Evolutionary conservation across 257 asterid genomes (phyloP), one percentile per base, ranked within the genome.

Genomic region (Lavandula angustifolia): DNA sequence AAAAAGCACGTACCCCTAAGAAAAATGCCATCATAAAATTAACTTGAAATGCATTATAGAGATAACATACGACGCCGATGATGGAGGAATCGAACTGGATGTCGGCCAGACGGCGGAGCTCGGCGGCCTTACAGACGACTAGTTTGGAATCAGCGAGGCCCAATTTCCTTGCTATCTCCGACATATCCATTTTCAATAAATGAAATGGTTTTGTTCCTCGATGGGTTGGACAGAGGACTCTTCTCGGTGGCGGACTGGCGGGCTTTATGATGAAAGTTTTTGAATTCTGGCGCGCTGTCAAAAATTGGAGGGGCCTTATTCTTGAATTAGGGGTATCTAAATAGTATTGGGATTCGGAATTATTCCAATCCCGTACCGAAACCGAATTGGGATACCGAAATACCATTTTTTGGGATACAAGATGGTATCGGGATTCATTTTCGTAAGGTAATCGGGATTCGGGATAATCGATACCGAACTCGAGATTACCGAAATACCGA

Each of bases 41-140:
- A 12, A 66, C 29, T 41, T 18, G 1, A 48, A 73, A 50, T 22
- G 60, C 6, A 22, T 22, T 22, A 2, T 4, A 46, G 35, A 47
- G 14, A 3, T 75, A 11, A 63, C 94, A 17, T 81, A 92, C 98
- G 7, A 94, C 86, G 41, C 99, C 95, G 57, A 90, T 90, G 40
- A 80, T 50, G 57, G 99, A 94, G 27, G 97, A 90, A 49, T 94
- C 81, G 66, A 94, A 94, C 58, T 90, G 96, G 52, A 88, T 74
- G 54, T 94, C 99, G 48, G 96, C 97, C 13, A 67, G 92, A 50
- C 99, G 95, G 61, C 99, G 96, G 70, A 92, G 90, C 80, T 92
- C 99, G 43, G 96, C 92, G 6, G 99, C 97, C 76, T 82, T 85
- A 11, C 92, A 91, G 43, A 81, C 67, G 33, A 92, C 75, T 11